Evolutionary conservation across 2,329 filamentous ascomycete genomes (phyloP), one percentile per base, ranked within the genome.

Genomic region (Claviceps sp.): DNA sequence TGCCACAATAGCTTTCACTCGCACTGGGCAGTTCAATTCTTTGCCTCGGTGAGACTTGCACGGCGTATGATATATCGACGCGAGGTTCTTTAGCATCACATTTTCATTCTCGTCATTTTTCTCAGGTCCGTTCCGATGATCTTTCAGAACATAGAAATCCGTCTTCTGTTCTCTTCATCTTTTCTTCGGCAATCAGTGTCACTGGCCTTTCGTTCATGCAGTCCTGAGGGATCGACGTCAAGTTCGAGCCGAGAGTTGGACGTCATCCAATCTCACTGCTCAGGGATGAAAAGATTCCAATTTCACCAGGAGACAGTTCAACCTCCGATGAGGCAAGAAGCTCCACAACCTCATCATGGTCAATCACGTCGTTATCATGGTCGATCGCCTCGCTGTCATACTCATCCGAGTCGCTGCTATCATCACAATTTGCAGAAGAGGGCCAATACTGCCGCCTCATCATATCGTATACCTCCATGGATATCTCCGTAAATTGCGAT

Each of bases 371-470:
- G 59, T 11, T 16, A 2, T 54, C 1, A 54, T 53, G 2, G 55
- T 66, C 67, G 5, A 71, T 70, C 0, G 66, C 65, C 0, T 68
- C 67, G 45, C 67, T 68, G 39, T 71, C 68, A 14, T 71, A 70
- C 45, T 65, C 60, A 34, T 68, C 58, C 2, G 55, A 52, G 4
- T 57, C 55, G n/a, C 8, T 17, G 3, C 55, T 45, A 11, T 50
- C 50, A 2, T 48, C 49, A 3, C 50, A 34, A 39, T 49, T 5
- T 5, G 8, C 26, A 29, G 26, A 29, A 3, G 51, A 44, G 17
- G 48, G 14, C 17, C 55, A 48, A 36, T 47, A 52, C 1, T 17
- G 29, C 9, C 23, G 14, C 9, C 54, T 50, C 1, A 66, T 45
- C 9, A 52, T 39, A 16, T 58, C 55, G 8, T 53, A 62, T 0